Base-by-base conservation (phyloP, 352 stramenopile species). In the Phytophthora foliorum region DNA sequence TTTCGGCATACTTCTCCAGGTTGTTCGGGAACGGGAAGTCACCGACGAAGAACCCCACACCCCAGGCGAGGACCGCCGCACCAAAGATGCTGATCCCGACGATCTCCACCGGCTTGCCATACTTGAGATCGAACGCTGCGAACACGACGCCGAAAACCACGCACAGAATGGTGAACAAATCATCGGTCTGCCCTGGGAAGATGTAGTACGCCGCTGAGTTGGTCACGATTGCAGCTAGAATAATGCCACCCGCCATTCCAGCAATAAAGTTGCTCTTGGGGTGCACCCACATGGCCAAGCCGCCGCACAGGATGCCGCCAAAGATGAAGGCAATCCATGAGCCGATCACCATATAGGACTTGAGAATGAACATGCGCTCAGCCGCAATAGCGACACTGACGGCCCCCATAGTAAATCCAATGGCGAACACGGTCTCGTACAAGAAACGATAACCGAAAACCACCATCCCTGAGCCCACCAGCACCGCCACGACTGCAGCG, bases 41-140 rank as follows among this genome's bases (percentile, higher is more conserved):
- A 11, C 78, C 72, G 17, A 65, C 74, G 53, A 82, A 86, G 50
- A 74, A 86, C 16, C 78, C 69, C 11, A 86, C 44, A 21, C 78
- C 78, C 75, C 78, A 84, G 1, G 76, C 70, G 1, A 81, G 29
- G 11, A 49, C 53, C 0, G 57, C 52, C 9, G 78, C 72, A 0
- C 75, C 75, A 24, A 78, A 72, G 34, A 82, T 57, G 46, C 69
- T 82, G 14, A 63, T 78, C 4, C 63, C 58, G 1, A 76, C 63
- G 29, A 86, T 78, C 19, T 83, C 46, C 34, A 70, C 41, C 0
- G 75, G 62, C 3, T 80, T 74, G 25, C 77, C 75, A 21, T 78
- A 58, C 48, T 72, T 80, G 6, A 75, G 45, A 16, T 69, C 55
- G 10, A 81, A 36, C 14, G 65, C 48, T 25, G 72, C 72, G 39